These are phyloP conservation scores for Amanita jacksonii DNA, from an alignment of 768 basidiomycete genomes.

Conservation along the genomic window DNA sequence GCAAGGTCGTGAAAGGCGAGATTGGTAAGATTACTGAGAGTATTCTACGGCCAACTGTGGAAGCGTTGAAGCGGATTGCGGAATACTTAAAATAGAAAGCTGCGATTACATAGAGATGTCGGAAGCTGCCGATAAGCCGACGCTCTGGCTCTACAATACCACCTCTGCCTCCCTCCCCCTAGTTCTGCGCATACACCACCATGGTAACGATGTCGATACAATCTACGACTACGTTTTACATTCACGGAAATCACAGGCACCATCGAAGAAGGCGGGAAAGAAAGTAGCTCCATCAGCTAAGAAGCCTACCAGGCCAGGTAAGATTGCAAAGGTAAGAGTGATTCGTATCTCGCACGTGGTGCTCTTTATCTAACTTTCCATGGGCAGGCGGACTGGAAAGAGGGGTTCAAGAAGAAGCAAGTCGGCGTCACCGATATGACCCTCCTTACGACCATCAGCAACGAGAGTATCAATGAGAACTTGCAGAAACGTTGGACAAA, in stretches of 20 bases:
- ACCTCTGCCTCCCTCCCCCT: not conserved
- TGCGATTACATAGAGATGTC: not conserved
- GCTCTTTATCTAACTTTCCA: conserved; percentile 1
- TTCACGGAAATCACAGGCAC: conserved; percentile 40
- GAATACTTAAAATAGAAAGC: conserved; percentile 9
- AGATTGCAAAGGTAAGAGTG: conserved; percentile 65
- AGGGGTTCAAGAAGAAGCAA: conserved; percentile 99
- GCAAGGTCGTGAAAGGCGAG: conserved; percentile 35
- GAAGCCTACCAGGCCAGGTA: conserved; percentile 46
- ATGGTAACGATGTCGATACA: conserved; percentile 14
- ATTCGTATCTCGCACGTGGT: not conserved
- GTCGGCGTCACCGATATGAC: conserved; percentile 99
- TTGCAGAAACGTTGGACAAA: conserved; percentile 93
- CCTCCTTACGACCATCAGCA: conserved; percentile 89
- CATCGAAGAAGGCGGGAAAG: conserved; percentile 87
- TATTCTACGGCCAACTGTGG: conserved; percentile 39
- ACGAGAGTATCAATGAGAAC: conserved; percentile 97
- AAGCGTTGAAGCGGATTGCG: conserved; percentile 34
- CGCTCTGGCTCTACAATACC: not conserved
- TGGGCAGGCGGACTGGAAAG: conserved; percentile 94
- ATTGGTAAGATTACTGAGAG: conserved; percentile 22
- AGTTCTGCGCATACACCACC: conserved; percentile 1
- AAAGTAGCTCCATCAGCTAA: conserved; percentile 59
- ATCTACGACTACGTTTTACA: not conserved
- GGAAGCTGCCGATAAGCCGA: conserved; percentile 6